Evolutionary conservation across 1,284 basidiomycete genomes (phyloP), one percentile per base, ranked within the genome.

Genomic region (Ceratobasidium theobromae): DNA sequence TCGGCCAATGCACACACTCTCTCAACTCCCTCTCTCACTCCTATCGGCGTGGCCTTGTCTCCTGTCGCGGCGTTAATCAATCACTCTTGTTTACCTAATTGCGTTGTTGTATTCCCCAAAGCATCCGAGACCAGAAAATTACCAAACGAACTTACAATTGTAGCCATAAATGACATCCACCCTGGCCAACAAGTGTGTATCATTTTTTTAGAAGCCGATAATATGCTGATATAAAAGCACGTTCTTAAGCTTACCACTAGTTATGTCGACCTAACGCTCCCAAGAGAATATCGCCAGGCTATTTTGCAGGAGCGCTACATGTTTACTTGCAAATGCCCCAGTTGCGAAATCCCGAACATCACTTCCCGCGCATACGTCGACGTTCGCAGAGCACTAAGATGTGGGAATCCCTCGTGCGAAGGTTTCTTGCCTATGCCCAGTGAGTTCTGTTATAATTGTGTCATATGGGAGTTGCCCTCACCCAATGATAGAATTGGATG

Each of bases 21-120:
- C 11, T 87, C 91, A 0, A 84, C 87, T 0, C 85, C 89, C 0
- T 81, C 87, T 2, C 78, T 96, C 8, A 82, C 84, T 0, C 88
- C 92, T 0, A 80, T 98, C 46, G 95, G 95, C 14, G 85, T 88
- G 1, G 85, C 87, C 30, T 81, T 95, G 27, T 89, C 91, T 0
- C 93, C 94, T 0, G 71, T 84, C 0, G 79, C 88, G 9, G 93
- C 95, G 0, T 80, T 98, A 32, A 82, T 91, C 70, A 98, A 98
- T 72, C 95, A 98, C 74, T 91, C 93, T 0, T 98, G 95, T 73
- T 82, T 84, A 23, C 95, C 95, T 0, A 96, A 97, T 71, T 92
- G 89, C 0, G 91, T 89, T 27, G 83, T 95, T 28, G 92, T 98
- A 0, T 98, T 95, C 74, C 94, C 95, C 40, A 78, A 82, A 14